phyloP scores from a whole-genome alignment of 257 asterid species.

The Solanum habrochaites region DNA sequence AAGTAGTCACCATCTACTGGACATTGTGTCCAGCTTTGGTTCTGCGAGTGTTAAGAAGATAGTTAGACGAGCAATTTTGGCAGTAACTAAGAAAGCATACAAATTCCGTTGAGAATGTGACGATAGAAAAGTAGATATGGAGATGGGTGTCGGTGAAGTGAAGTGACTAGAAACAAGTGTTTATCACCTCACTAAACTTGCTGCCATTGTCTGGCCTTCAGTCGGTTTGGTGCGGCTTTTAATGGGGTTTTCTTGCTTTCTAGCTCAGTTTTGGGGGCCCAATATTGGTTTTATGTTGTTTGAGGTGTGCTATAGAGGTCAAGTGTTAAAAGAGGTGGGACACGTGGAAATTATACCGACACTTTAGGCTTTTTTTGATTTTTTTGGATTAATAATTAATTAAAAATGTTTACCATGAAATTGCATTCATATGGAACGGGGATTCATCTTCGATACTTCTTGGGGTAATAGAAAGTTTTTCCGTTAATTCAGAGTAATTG shows the following conservation, averaged over 20 bases:
- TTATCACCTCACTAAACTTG: not conserved
- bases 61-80: not conserved
- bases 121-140: not conserved
- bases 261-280: not conserved
- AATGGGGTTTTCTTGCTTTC: not conserved
- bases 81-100: not conserved
- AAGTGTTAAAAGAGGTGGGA: not conserved
- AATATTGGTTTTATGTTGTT: not conserved
- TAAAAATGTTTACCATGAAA: not conserved
- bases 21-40: not conserved
- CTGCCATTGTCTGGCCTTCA: not conserved
- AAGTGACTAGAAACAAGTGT: not conserved
- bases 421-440: not conserved
- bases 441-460: not conserved
- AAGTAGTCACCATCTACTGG: not conserved
- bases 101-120: slow-evolving; percentile 2
- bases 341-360: not conserved
- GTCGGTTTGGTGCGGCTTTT: not conserved
- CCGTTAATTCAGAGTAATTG: not conserved
- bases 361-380: not conserved
- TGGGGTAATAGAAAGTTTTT: not conserved
- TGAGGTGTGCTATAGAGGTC: not conserved
- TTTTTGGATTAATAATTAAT: too few relatives aligned
- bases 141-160: not conserved
- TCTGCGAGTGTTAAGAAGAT: not conserved